Base-by-base conservation (phyloP, 257 asterid species). In the Solanum neorickii region DNA sequence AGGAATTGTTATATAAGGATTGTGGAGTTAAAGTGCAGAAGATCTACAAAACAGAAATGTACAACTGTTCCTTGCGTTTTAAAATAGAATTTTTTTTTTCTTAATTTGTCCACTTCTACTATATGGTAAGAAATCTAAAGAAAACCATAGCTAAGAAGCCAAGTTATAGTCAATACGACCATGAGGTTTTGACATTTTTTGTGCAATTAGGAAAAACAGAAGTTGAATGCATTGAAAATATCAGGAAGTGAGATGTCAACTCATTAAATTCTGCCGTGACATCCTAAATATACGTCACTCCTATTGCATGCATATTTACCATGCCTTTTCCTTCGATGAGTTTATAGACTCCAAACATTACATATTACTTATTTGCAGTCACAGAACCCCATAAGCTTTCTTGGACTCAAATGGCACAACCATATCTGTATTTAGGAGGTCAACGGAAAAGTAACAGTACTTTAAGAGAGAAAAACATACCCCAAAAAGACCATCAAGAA, bases 401-500 rank as follows among this genome's bases (percentile, higher is more conserved):
- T 76, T 76, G 35, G 27, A 41, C 20, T 76, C 60, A 42, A 25
- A 42, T 4, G 35, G 13, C 60, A n/a, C n/a, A 76, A n/a, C 37
- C 83, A 76, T 44, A 77, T 77, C 39, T n/a, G 39, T 77, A 14
- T 47, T 15, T 44, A 25, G 42, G 29, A 5, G 11, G 27, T 9
- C 31, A 80, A 74, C 29, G 9, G 27, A 65, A 80, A 46, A 60
- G 84, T 25, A 18, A 44, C 65, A 49, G 56, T 77, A 39, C 16
- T 47, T 56, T 35, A 23, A 23, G 8, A 56, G 29, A 69, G 49
- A 72, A 59, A 65, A 70, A 47, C 85, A 82, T 92, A 90, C 93
- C 91, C 87, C 90, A 41, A 83, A n/a, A 42, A 88, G 84, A 88
- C 60, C 91, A 69, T 92, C 73, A 66, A 92, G 74, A n/a, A 89